Percentiles rank a stretch among this genome's conserved stretches.
Evolutionary conservation across 1,284 basidiomycete species (phyloP).

Genomic region (Cryptococcus hybrid): DNA sequence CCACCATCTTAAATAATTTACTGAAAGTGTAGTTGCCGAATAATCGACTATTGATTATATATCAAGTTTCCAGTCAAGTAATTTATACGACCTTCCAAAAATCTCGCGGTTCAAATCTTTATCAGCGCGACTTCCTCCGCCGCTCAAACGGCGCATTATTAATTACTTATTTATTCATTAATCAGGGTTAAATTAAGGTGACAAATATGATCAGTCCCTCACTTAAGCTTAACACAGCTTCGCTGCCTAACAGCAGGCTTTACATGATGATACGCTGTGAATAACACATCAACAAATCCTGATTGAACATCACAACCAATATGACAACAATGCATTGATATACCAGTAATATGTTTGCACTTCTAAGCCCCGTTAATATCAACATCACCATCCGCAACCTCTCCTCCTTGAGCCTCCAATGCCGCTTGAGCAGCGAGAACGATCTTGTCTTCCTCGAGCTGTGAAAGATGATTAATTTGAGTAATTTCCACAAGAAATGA

Average conservation of each 20-base stretch:
- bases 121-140: background rate
- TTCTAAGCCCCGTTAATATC: slow-evolving; percentile 7
- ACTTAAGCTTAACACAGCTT: background rate
- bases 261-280: background rate
- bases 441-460: slow-evolving; percentile 49
- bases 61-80: too few species aligned
- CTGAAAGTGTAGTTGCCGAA: background rate
- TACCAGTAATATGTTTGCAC: background rate
- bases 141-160: too few species aligned
- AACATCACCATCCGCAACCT: slow-evolving; percentile 8
- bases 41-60: too few species aligned
- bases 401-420: slow-evolving; percentile 41
- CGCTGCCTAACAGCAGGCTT: too few species aligned
- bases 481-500: background rate
- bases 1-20: slow-evolving; percentile 24
- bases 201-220: background rate
- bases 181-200: background rate
- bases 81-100: too few species aligned
- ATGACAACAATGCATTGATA: slow-evolving; percentile 12
- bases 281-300: background rate
- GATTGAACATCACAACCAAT: background rate
- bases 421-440: slow-evolving; percentile 46
- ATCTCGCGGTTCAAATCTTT: background rate
- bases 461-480: background rate
- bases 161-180: too few species aligned